Evolutionary conservation across 176 grass and related monocot species (phyloP).

Genomic region (Oryza meridionalis): DNA sequence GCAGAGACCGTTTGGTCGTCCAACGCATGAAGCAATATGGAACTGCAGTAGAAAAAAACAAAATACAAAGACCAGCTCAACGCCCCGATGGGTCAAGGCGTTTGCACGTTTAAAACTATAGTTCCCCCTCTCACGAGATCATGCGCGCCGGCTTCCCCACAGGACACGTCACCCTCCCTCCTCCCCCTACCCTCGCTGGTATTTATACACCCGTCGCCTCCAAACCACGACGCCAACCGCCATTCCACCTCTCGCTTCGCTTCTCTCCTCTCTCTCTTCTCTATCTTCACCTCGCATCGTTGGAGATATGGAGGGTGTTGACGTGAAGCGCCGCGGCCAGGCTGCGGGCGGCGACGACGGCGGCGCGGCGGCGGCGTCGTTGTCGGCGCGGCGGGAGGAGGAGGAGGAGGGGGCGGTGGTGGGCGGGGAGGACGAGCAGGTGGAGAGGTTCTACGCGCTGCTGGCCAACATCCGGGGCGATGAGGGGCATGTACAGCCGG

Average conservation of each 20-base stretch:
- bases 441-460: constrained; percentile 57
- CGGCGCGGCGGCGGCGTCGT: background rate
- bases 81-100: background rate
- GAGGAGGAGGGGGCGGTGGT: background rate
- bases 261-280: background rate
- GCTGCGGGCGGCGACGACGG: background rate
- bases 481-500: constrained; percentile 22
- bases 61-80: background rate
- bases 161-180: background rate
- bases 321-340: background rate
- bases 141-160: background rate
- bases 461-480: constrained; percentile 42
- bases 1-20: background rate
- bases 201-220: background rate
- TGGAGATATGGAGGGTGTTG: background rate
- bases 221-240: too few relatives aligned
- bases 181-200: background rate
- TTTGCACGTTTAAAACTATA: background rate
- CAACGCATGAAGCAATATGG: background rate
- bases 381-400: background rate
- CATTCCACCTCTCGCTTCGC: background rate
- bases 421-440: constrained; percentile 38
- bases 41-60: background rate
- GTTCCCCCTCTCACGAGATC: background rate
- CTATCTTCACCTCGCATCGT: too few relatives aligned